Percentiles rank a stretch among this genome's conserved stretches.
Evolutionary conservation across 148 eudicot species (phyloP).

Genomic region (Chenopodium album): DNA sequence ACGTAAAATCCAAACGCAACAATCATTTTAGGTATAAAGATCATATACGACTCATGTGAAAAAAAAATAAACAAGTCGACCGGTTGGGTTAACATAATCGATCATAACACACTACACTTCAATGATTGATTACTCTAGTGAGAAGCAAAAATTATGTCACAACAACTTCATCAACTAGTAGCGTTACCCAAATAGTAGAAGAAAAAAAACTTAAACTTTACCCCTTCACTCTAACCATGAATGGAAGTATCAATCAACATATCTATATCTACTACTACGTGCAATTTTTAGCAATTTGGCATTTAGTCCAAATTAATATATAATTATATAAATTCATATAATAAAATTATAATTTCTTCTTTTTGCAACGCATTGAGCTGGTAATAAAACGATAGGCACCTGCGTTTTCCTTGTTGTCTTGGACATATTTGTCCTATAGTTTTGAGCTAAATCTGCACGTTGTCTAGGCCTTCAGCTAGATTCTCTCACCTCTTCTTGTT

Average conservation of each 20-base stretch:
- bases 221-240: neutral
- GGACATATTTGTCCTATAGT: constrained; percentile 27
- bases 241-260: neutral
- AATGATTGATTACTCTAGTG: no score
- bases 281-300: constrained; percentile 23
- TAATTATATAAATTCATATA: neutral
- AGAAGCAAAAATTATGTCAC: constrained; percentile 13
- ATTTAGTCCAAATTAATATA: constrained; percentile 10
- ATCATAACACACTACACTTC: no score
- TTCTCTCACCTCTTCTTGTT: constrained; percentile 21
- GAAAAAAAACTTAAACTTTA: neutral
- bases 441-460: constrained; percentile 33
- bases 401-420: constrained; percentile 23
- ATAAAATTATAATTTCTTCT: neutral
- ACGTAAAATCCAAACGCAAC: no score
- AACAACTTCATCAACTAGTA: constrained; percentile 13
- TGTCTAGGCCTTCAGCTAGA: constrained; percentile 26
- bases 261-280: neutral
- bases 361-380: neutral
- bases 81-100: no score
- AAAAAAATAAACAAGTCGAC: no score
- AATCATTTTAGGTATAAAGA: no score
- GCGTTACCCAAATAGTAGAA: neutral
- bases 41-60: no score
- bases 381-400: constrained; percentile 23